Conservation (phyloP, 2,329 filamentous ascomycete species). For the Penicillium olsonii region DNA sequence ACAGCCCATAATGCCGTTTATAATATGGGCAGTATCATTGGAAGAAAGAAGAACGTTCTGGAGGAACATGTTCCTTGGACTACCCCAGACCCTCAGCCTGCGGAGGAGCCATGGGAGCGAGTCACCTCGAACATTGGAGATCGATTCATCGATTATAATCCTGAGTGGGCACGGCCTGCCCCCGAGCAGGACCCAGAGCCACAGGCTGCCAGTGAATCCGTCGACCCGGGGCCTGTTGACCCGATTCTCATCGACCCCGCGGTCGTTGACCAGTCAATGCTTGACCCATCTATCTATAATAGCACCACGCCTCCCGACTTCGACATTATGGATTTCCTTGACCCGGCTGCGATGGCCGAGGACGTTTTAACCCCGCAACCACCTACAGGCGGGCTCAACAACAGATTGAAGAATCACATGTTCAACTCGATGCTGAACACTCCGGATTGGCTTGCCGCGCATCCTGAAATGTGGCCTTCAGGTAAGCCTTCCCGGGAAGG, state of each 20-base stretch:
- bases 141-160: conserved; percentile 5
- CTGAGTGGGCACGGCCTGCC: not conserved
- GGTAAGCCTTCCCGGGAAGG: conserved; percentile 8
- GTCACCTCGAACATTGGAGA: conserved; percentile 1
- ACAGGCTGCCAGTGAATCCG: not conserved
- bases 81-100: not conserved
- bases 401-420: not conserved
- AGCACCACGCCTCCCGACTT: not conserved
- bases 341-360: not conserved
- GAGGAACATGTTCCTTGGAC: conserved; percentile 4
- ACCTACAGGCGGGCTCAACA: not conserved
- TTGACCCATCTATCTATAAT: not conserved
- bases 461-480: conserved; percentile 5
- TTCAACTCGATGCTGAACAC: conserved; percentile 6
- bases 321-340: not conserved
- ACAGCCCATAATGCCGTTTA: conserved; percentile 14
- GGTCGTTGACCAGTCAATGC: conserved; percentile 2
- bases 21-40: conserved; percentile 11
- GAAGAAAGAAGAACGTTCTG: not conserved
- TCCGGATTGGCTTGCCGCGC: not conserved
- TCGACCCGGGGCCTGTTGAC: not conserved
- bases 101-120: conserved; percentile 4
- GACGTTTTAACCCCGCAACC: not conserved
- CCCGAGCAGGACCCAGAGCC: not conserved
- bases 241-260: conserved; percentile 1